Conservation (phyloP, 1,139 yeast species). For the Candida neerlandica region DNA sequence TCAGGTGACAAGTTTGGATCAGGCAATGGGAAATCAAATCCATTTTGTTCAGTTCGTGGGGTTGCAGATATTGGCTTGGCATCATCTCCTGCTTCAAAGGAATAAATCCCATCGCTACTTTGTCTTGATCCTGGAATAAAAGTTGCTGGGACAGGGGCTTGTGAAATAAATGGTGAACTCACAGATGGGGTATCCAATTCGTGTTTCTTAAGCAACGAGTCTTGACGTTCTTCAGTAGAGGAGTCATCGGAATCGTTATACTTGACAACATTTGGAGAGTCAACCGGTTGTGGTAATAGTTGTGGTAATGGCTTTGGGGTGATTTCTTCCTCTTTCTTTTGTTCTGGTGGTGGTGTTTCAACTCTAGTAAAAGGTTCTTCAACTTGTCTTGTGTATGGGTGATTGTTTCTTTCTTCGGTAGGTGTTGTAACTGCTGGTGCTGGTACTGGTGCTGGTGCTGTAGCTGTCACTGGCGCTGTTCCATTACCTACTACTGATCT, state of each 20-base stretch:
- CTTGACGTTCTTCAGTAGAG: constrained; percentile 21
- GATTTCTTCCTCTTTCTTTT: constrained; percentile 11
- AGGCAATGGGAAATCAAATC: constrained; percentile 19
- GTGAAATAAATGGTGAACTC: constrained; percentile 3
- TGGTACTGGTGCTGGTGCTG: constrained; percentile 8
- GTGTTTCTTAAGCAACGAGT: constrained; percentile 38
- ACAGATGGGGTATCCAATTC: constrained; percentile 21
- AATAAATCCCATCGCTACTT: constrained; percentile 34
- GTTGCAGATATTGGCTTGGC: constrained; percentile 32
- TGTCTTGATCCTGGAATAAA: constrained; percentile 20
- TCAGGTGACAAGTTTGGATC: constrained; percentile 20
- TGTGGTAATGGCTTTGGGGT: constrained; percentile 7
- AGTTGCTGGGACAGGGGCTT: constrained; percentile 3
- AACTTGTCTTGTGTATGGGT: constrained; percentile 9
- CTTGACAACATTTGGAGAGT: constrained; percentile 33
- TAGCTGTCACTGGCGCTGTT: background rate
- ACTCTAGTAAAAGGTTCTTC: background rate
- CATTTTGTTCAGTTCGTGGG: constrained; percentile 24
- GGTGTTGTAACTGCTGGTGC: background rate
- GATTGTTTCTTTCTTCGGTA: background rate
- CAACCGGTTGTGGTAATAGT: constrained; percentile 11
- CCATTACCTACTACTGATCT: constrained; percentile 10
- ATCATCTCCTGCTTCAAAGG: constrained; percentile 50
- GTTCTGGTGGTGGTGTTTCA: constrained; percentile 7
- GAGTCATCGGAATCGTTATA: constrained; percentile 25